A percentile compares a stretch with the other conserved stretches of the same genome.
These are phyloP conservation scores for Phytophthora pseudosyringae DNA, from an alignment of 352 stramenopile genomes.

Conservation along the genomic window DNA sequence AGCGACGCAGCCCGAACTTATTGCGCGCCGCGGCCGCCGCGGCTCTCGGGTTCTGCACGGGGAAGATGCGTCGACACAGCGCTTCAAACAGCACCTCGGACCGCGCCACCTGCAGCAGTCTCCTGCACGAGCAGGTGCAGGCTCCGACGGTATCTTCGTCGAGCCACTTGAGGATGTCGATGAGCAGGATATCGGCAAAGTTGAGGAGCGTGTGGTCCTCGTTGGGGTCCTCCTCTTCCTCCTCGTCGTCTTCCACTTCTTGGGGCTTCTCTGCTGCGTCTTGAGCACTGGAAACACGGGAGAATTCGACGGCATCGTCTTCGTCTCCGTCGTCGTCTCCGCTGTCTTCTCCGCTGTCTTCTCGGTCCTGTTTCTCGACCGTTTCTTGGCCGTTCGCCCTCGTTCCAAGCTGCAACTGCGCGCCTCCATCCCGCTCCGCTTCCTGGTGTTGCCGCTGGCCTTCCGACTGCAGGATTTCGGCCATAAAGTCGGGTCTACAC, in stretches of 20 bases:
- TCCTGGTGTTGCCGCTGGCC: conserved; percentile 23
- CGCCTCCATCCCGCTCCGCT: neutral
- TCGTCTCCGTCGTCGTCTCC: conserved; percentile 26
- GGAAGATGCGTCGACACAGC: conserved; percentile 77
- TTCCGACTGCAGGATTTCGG: conserved; percentile 75
- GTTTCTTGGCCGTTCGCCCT: conserved; percentile 12
- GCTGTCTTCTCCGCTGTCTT: conserved; percentile 34
- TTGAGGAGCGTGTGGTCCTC: conserved; percentile 60
- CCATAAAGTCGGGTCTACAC: conserved; percentile 67
- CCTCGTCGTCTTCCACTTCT: conserved; percentile 18
- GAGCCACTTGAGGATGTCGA: conserved; percentile 73
- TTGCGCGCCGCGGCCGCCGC: conserved; percentile 49
- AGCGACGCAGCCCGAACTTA: conserved; percentile 69
- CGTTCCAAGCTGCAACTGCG: conserved; percentile 1
- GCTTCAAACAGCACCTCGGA: conserved; percentile 71
- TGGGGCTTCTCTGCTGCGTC: neutral
- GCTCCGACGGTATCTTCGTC: conserved; percentile 76
- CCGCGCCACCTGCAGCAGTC: conserved; percentile 55
- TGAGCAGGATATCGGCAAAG: conserved; percentile 68
- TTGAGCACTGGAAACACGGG: neutral
- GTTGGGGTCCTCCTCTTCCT: conserved; percentile 37
- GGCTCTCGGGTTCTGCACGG: conserved; percentile 59
- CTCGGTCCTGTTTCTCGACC: conserved; percentile 25
- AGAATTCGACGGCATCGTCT: conserved; percentile 2
- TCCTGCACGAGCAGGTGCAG: conserved; percentile 62